Conservation (phyloP, 2,329 filamentous ascomycete species). For the Neofusicoccum cordaticola region DNA sequence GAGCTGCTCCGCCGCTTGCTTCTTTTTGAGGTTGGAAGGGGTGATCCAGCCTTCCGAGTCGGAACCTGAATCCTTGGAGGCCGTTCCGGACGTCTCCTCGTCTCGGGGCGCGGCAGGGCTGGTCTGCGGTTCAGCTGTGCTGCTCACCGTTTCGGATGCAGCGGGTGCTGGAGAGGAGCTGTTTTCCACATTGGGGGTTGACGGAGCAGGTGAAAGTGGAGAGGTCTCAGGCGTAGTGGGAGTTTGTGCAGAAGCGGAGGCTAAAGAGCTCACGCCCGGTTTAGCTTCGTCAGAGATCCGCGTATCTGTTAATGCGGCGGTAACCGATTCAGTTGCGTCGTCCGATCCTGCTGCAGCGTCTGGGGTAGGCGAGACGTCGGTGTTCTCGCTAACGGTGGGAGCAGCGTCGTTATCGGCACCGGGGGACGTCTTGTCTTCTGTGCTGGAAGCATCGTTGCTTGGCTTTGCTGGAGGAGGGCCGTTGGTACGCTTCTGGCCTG, state of each 20-base stretch:
- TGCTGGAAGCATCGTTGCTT: constrained; percentile 20
- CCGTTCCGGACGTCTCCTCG: neutral
- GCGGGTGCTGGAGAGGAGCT: neutral
- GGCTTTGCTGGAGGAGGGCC: constrained; percentile 55
- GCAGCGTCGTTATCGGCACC: neutral
- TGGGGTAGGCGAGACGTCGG: neutral
- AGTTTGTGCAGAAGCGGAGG: neutral
- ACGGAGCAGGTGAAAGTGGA: neutral
- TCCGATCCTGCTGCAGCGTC: neutral
- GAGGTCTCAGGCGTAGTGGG: neutral
- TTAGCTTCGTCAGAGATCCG: neutral
- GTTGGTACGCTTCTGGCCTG: constrained; percentile 76
- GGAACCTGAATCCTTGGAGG: constrained; percentile 18
- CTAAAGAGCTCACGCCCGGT: neutral
- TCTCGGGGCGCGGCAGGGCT: neutral
- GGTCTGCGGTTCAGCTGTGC: neutral
- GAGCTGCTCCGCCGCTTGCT: constrained; percentile 65
- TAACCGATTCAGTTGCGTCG: neutral
- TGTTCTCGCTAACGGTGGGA: neutral
- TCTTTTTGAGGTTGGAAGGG: constrained; percentile 82
- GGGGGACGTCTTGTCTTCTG: constrained; percentile 17
- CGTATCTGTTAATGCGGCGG: neutral
- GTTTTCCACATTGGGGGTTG: neutral
- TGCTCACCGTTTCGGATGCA: neutral
- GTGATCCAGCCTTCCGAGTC: constrained; percentile 83